Percentiles rank a stretch among this genome's conserved stretches.
Evolutionary conservation across 768 basidiomycete genomes (phyloP).

Genomic region (Boletus insuetus): DNA sequence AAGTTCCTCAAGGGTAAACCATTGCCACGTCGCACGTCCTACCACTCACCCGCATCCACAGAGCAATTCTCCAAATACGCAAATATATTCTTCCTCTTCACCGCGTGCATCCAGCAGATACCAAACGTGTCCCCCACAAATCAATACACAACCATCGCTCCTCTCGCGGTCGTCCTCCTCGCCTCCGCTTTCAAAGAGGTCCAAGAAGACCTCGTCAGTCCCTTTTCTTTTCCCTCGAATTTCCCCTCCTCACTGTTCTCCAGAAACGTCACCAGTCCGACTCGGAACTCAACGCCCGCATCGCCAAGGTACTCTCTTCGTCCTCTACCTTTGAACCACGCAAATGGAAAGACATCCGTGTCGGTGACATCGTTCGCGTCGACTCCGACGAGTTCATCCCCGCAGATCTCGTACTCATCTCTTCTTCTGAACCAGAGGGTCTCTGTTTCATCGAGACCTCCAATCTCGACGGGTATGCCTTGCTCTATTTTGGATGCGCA

Average conservation of each 20-base stretch:
- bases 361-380: conserved; percentile 90
- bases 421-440: conserved; percentile 94
- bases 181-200: conserved; percentile 95
- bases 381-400: conserved; percentile 95
- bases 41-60: conserved; percentile 31
- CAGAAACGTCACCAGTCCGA: conserved; percentile 98
- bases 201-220: conserved; percentile 78
- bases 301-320: conserved; percentile 67
- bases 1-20: conserved; percentile 88
- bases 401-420: conserved; percentile 85
- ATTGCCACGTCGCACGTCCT: background rate
- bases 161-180: conserved; percentile 82
- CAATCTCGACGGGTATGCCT: conserved; percentile 87
- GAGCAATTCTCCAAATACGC: conserved; percentile 99
- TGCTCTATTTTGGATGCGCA: background rate
- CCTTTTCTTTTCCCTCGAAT: background rate
- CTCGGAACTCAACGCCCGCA: conserved; percentile 82
- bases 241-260: conserved; percentile 11
- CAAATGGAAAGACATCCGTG: conserved; percentile 86
- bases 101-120: conserved; percentile 95
- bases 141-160: conserved; percentile 90
- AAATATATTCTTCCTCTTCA: conserved; percentile 98
- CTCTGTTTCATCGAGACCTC: conserved; percentile 97
- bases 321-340: conserved; percentile 64
- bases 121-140: conserved; percentile 97